Percentiles rank a stretch among this genome's conserved stretches.
These are phyloP conservation scores for Cerrena zonata DNA, from an alignment of 1,284 basidiomycete genomes.

Conservation along the genomic window DNA sequence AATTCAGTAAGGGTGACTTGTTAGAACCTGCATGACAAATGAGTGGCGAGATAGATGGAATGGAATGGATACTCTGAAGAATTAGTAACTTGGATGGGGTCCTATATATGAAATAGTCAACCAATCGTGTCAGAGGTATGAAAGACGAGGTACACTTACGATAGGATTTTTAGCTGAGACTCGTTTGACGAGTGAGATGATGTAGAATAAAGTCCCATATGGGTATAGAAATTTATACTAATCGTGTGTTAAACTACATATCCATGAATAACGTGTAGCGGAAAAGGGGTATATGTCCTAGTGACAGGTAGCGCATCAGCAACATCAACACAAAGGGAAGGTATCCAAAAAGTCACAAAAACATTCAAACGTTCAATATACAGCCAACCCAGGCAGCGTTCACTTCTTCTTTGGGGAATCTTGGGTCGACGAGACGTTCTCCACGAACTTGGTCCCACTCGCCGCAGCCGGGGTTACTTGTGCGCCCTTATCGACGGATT, in stretches of 20 bases:
- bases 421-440: constrained; percentile 7
- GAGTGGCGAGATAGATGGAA: too few relatives aligned
- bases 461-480: neutral
- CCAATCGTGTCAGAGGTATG: too few relatives aligned
- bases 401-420: neutral
- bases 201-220: neutral
- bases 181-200: too few relatives aligned
- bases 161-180: too few relatives aligned
- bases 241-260: neutral
- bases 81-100: too few relatives aligned
- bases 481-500: constrained; percentile 2
- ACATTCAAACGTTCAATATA: neutral
- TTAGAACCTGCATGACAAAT: too few relatives aligned
- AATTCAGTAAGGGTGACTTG: too few relatives aligned
- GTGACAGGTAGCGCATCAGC: too few relatives aligned
- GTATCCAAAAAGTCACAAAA: neutral
- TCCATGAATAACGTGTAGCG: neutral
- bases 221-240: neutral
- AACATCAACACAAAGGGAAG: neutral
- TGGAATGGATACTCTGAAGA: too few relatives aligned
- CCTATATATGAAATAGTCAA: too few relatives aligned
- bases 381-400: neutral
- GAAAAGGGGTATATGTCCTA: too few relatives aligned
- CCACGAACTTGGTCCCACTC: constrained; percentile 14
- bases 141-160: too few relatives aligned